Percentiles rank a stretch among this genome's conserved stretches.
phyloP scores from a whole-genome alignment of 2,329 filamentous ascomycete genomes.

The Trematosphaeria pertusa region DNA sequence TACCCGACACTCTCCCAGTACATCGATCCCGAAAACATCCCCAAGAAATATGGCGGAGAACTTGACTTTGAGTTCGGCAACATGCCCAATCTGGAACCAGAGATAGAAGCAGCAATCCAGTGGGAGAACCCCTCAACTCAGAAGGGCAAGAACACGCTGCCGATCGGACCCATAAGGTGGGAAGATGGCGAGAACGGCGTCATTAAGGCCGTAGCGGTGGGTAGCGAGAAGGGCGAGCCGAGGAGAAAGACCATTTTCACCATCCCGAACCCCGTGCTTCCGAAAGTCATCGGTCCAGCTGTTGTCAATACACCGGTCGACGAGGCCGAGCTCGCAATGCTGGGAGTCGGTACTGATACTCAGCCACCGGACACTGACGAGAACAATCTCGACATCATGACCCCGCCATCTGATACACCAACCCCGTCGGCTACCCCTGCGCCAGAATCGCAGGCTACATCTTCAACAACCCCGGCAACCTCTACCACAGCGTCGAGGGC shows the following conservation, averaged over 20 bases:
- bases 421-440: slow-evolving; percentile 22
- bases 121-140: slow-evolving; percentile 48
- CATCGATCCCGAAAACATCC: slow-evolving; percentile 83
- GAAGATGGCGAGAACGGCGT: slow-evolving; percentile 50
- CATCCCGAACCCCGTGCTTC: slow-evolving; percentile 40
- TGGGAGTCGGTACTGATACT: slow-evolving; percentile 45
- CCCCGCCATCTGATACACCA: slow-evolving; percentile 30
- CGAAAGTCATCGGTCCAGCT: slow-evolving; percentile 31
- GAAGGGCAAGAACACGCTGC: slow-evolving; percentile 50
- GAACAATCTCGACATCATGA: slow-evolving; percentile 20
- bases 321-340: slow-evolving; percentile 32
- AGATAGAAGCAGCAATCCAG: slow-evolving; percentile 50
- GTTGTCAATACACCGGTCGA: slow-evolving; percentile 38
- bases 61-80: slow-evolving; percentile 84
- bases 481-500: background rate
- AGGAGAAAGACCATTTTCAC: slow-evolving; percentile 50
- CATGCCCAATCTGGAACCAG: slow-evolving; percentile 72
- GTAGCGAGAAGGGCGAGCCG: slow-evolving; percentile 50
- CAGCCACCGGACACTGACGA: slow-evolving; percentile 42
- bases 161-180: slow-evolving; percentile 57
- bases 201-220: slow-evolving; percentile 55
- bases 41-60: slow-evolving; percentile 86
- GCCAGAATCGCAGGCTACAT: slow-evolving; percentile 9
- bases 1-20: slow-evolving; percentile 78
- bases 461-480: slow-evolving; percentile 11